phyloP scores from a whole-genome alignment of 441 rosid species.

The Populus tomentosa region DNA sequence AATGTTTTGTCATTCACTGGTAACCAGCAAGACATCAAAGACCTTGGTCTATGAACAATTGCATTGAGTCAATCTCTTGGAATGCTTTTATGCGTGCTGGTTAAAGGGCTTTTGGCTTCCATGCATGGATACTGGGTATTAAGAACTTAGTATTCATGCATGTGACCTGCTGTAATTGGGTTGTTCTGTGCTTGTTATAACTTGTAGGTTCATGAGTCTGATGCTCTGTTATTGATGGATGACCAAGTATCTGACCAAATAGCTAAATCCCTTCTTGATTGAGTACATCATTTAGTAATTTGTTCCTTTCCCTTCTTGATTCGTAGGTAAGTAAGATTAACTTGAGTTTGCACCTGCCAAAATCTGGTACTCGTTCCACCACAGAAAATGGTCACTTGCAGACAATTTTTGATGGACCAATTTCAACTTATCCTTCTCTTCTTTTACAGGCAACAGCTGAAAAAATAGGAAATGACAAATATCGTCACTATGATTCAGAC shows the following conservation, averaged over 20 bases:
- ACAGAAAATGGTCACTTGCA: not conserved
- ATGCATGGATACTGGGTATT: too few species aligned
- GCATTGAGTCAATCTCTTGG: too few species aligned
- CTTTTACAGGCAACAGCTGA: slow-evolving; percentile 38
- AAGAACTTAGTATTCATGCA: too few species aligned
- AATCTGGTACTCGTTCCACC: not conserved
- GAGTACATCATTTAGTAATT: not conserved
- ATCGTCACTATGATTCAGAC: slow-evolving; percentile 69
- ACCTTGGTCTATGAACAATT: too few species aligned
- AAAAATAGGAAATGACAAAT: slow-evolving; percentile 24
- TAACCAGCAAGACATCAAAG: too few species aligned
- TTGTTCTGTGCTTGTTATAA: not conserved
- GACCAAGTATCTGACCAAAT: not conserved
- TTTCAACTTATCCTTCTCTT: slow-evolving; percentile 2
- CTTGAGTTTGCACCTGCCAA: too few species aligned
- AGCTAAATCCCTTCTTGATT: too few species aligned
- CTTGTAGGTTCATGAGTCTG: not conserved
- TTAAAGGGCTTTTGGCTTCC: too few species aligned
- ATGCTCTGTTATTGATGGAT: not conserved
- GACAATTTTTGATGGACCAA: not conserved
- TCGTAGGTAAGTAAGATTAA: not conserved
- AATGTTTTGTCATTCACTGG: too few species aligned
- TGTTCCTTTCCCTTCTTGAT: not conserved
- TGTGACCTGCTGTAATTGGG: too few species aligned
- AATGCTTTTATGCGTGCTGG: too few species aligned